phyloP scores from a whole-genome alignment of 495 filamentous ascomycete species.

The Podospora pseudoanserina region DNA sequence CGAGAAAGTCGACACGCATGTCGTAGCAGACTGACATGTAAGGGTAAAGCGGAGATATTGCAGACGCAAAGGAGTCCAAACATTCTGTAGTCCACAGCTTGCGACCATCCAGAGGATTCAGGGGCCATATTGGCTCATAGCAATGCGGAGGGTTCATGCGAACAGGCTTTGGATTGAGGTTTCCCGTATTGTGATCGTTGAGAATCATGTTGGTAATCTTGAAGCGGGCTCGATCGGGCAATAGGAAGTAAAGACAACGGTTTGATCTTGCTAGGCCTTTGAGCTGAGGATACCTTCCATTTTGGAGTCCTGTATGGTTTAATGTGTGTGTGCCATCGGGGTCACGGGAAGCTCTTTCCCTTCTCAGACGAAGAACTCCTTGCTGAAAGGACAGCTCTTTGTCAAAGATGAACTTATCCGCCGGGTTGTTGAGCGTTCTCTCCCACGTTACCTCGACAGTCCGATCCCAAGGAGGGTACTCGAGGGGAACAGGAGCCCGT shows the following conservation, averaged over 20 bases:
- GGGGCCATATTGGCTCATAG: slow-evolving; percentile 24
- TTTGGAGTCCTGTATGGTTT: neutral
- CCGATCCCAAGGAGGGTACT: slow-evolving; percentile 31
- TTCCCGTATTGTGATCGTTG: slow-evolving; percentile 9
- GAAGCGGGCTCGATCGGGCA: slow-evolving; percentile 24
- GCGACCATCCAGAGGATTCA: neutral
- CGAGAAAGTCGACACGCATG: slow-evolving; percentile 27
- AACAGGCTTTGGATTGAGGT: slow-evolving; percentile 19
- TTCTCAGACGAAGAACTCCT: slow-evolving; percentile 16
- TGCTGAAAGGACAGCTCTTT: slow-evolving; percentile 16
- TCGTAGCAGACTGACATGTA: slow-evolving; percentile 25
- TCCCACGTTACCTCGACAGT: slow-evolving; percentile 29
- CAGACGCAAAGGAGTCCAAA: slow-evolving; percentile 25
- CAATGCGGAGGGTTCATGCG: slow-evolving; percentile 20
- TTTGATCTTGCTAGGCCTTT: neutral
- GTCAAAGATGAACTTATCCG: slow-evolving; percentile 5
- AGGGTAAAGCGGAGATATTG: slow-evolving; percentile 10
- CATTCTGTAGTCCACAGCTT: slow-evolving; percentile 23
- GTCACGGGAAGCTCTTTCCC: slow-evolving; percentile 4
- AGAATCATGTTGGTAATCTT: slow-evolving; percentile 16
- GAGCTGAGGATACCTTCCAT: neutral
- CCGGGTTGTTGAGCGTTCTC: slow-evolving; percentile 3
- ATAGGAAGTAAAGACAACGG: slow-evolving; percentile 15
- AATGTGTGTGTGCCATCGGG: neutral
- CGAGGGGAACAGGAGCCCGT: neutral